phyloP scores from a whole-genome alignment of 371 early-diverging fungal species.

The Sporodiniella umbellata region DNA sequence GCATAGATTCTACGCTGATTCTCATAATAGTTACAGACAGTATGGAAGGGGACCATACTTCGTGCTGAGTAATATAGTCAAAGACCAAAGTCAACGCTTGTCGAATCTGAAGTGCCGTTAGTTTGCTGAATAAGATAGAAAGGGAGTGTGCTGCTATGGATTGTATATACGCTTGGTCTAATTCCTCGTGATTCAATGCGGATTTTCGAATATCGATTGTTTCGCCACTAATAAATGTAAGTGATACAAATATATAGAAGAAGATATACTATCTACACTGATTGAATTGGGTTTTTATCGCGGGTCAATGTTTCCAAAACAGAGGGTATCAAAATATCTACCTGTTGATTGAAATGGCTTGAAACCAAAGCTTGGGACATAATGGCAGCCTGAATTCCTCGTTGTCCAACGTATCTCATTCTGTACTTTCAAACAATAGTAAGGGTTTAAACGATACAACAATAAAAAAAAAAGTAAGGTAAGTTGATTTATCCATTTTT shows the following conservation, averaged over 20 bases:
- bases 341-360: constrained; percentile 51
- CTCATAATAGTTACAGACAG: constrained; percentile 53
- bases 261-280: no score
- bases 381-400: constrained; percentile 49
- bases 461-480: no score
- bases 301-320: constrained; percentile 44
- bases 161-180: constrained; percentile 14
- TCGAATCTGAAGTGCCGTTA: constrained; percentile 43
- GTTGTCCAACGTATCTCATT: constrained; percentile 49
- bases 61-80: constrained; percentile 55
- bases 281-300: not conserved
- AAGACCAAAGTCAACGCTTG: constrained; percentile 46
- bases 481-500: no score
- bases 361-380: constrained; percentile 55
- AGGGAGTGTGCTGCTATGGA: constrained; percentile 30
- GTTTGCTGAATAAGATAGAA: constrained; percentile 23
- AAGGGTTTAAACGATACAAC: no score
- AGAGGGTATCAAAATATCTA: constrained; percentile 55
- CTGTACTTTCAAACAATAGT: no score
- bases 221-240: constrained; percentile 19
- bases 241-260: no score
- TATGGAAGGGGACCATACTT: constrained; percentile 56
- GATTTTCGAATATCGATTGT: constrained; percentile 25
- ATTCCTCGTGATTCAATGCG: constrained; percentile 8
- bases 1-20: constrained; percentile 27